These are phyloP conservation scores for Serendipita indica DNA, from an alignment of 768 basidiomycete genomes.

Conservation along the genomic window DNA sequence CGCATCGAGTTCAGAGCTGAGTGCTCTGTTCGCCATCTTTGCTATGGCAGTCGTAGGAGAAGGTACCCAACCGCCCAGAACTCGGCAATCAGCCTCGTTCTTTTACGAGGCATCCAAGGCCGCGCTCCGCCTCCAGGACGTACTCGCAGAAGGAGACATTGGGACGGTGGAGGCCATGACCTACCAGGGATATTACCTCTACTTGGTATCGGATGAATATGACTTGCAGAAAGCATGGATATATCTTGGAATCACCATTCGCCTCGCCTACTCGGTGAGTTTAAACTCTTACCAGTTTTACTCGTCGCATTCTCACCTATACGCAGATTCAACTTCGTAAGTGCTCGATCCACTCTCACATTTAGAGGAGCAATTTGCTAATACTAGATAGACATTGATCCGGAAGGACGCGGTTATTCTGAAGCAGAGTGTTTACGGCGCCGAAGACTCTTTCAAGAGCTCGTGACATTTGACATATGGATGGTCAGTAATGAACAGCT, in stretches of 20 bases:
- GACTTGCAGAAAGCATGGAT: neutral
- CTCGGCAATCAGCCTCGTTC: neutral
- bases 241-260: neutral
- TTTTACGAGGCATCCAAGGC: neutral
- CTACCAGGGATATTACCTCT: neutral
- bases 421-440: neutral
- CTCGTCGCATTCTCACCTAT: neutral
- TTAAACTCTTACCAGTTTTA: neutral
- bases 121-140: neutral
- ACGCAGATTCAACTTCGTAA: conserved; percentile 1
- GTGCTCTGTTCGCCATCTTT: neutral
- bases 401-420: neutral
- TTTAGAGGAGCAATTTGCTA: neutral
- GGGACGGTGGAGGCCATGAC: neutral
- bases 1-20: neutral
- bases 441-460: conserved; percentile 3
- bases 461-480: neutral
- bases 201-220: neutral
- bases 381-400: conserved; percentile 5
- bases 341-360: neutral
- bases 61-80: neutral
- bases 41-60: neutral
- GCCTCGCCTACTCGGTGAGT: neutral
- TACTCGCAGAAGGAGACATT: neutral
- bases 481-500: neutral